Base-by-base conservation (phyloP, 148 eudicot genomes). In the Euryodendron excelsum region DNA sequence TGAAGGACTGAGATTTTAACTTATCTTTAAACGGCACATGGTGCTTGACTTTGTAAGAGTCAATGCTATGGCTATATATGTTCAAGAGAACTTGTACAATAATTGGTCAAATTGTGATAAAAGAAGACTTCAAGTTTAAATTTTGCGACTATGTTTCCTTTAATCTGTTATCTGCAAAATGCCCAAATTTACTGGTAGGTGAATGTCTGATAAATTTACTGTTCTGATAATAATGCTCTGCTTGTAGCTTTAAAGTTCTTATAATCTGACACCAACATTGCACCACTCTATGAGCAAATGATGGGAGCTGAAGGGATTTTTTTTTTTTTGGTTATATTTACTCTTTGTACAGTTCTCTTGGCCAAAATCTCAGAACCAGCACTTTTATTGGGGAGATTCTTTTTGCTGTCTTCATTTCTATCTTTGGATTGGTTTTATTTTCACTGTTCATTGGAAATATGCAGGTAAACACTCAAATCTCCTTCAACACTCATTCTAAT, bases 401-500 rank as follows among this genome's bases (percentile, higher is more conserved):
- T 60, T 91, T 93, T 64, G 88, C 94, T 37, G 41, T 86, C 79
- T 79, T 82, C 85, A 89, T 93, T 62, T 91, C 90, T 45, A 63
- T 91, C 74, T 36, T 84, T 45, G 97, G 97, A 53, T 83, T 93
- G 78, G 86, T 93, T 68, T 84, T 93, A 41, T 93, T 93, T 81
- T 83, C 94, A n/a, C 81, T 91, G 69, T 89, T 93, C 48, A 91
- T 93, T 74, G 97, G 97, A 62, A 91, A 93, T 79, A 91, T 93
- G 97, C 97, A 93, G 94, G 94, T 77, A 79, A 78, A 73, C 79
- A 34, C 66, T 62, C 78, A 13, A 33, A 59, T 58, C 18, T 64
- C 31, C 58, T 27, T 45, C 2, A 9, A 65, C 27, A 5, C 23
- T 3, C n/a, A n/a, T n/a, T n/a, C n/a, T n/a, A n/a, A n/a, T n/a